These are phyloP conservation scores for Platanus orientalis DNA, from an alignment of 164 flowering plant species.

Conservation along the genomic window DNA sequence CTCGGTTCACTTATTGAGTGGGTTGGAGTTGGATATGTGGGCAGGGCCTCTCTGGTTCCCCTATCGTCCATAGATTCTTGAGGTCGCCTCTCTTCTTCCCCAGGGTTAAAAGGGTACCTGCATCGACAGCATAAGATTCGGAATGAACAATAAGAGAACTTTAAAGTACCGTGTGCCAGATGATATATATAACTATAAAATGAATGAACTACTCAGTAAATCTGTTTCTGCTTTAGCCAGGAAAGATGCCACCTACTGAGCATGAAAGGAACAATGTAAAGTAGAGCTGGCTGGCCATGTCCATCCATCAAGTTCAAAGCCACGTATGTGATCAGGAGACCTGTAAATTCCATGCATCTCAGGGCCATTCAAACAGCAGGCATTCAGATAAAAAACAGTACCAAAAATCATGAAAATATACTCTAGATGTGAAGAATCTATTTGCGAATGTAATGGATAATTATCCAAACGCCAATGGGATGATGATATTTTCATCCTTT, in stretches of 20 bases:
- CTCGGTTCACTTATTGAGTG: conserved; percentile 12
- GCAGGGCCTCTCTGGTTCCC: conserved; percentile 69
- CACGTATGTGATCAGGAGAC: conserved; percentile 81
- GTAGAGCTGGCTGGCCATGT: conserved; percentile 92
- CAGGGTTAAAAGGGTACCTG: conserved; percentile 64
- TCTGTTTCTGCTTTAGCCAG: too few species aligned
- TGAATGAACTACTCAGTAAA: not conserved
- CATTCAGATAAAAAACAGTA: not conserved
- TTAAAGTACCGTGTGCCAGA: too few species aligned
- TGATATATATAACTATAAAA: too few species aligned
- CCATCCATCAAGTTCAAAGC: conserved; percentile 96
- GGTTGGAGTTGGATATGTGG: conserved; percentile 57
- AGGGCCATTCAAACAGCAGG: not conserved
- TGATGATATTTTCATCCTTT: not conserved
- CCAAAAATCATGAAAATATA: not conserved
- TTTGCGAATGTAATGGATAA: too few species aligned
- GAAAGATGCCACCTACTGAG: conserved; percentile 54
- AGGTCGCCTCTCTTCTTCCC: conserved; percentile 71
- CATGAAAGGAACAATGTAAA: conserved; percentile 88
- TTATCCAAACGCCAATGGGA: not conserved
- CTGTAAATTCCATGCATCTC: conserved; percentile 30
- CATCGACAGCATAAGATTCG: conserved; percentile 3
- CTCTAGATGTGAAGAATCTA: too few species aligned
- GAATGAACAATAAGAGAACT: not conserved
- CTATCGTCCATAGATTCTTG: conserved; percentile 53